A percentile compares a stretch with the other conserved stretches of the same genome.
Evolutionary conservation across 805 yeast genomes (phyloP).

Genomic region (Barnettozyma wickerhamii): DNA sequence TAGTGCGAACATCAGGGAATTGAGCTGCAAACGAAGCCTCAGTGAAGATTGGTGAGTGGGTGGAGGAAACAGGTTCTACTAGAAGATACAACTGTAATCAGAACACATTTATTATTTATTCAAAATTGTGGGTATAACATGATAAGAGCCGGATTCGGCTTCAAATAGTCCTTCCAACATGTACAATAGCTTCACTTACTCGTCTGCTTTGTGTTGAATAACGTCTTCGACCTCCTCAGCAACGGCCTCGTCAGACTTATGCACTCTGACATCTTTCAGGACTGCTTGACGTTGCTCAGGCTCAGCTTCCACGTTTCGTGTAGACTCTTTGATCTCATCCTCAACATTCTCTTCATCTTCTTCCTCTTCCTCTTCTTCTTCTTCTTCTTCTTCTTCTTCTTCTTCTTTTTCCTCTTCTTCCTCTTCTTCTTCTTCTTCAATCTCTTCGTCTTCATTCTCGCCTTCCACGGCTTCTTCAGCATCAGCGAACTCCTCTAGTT

Average conservation of each 20-base stretch:
- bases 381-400: constrained; percentile 4
- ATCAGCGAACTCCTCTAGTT: not conserved
- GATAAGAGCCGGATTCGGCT: no score
- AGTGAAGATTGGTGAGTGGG: not conserved
- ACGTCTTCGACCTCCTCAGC: not conserved
- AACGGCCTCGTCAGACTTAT: constrained; percentile 5
- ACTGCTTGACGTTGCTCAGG: no score
- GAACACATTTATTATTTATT: no score
- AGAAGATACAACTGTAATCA: not conserved
- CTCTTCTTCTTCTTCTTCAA: not conserved
- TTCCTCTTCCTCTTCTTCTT: constrained; percentile 4
- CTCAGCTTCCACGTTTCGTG: constrained; percentile 1
- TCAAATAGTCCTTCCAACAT: no score
- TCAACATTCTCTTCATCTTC: constrained; percentile 6
- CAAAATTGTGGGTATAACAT: no score
- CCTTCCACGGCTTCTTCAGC: constrained; percentile 1
- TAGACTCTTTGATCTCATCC: no score
- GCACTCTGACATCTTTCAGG: constrained; percentile 7
- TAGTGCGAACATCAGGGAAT: no score
- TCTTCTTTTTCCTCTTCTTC: not conserved
- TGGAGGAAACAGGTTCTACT: not conserved
- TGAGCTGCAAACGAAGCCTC: no score
- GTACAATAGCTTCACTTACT: not conserved
- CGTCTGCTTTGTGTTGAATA: constrained; percentile 11
- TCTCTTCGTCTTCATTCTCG: not conserved